Evolutionary conservation across 2,329 filamentous ascomycete genomes (phyloP).

Genomic region (Gnomoniopsis smithogilvyi): DNA sequence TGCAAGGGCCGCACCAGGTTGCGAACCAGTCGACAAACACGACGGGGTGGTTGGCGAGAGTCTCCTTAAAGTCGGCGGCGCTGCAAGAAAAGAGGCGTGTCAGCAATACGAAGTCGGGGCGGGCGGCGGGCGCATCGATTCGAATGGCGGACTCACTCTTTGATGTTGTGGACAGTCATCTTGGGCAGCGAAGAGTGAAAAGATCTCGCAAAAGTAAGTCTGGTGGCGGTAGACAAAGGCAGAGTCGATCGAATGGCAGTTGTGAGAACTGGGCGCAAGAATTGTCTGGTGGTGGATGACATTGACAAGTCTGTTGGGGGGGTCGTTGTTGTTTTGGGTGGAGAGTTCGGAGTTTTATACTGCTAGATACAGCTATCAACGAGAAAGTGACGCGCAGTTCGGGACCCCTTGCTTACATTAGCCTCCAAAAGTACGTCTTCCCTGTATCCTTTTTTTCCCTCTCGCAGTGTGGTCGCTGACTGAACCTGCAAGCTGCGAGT

Average conservation of each 20-base stretch:
- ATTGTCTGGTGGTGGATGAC: slow-evolving; percentile 18
- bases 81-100: slow-evolving; percentile 16
- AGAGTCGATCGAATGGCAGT: slow-evolving; percentile 15
- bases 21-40: slow-evolving; percentile 87
- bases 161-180: slow-evolving; percentile 40
- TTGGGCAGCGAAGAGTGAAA: slow-evolving; percentile 38
- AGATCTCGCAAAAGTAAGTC: slow-evolving; percentile 25
- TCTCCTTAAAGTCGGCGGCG: slow-evolving; percentile 30
- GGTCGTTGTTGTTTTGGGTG: background rate
- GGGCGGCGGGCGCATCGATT: background rate
- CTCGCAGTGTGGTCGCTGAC: background rate
- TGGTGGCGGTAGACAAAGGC: slow-evolving; percentile 15
- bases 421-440: slow-evolving; percentile 8
- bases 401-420: background rate
- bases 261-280: slow-evolving; percentile 13
- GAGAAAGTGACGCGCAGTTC: background rate
- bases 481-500: background rate
- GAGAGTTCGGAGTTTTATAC: background rate
- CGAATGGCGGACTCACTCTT: slow-evolving; percentile 27
- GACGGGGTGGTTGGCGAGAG: slow-evolving; percentile 38
- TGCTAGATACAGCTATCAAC: background rate
- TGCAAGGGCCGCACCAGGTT: slow-evolving; percentile 93
- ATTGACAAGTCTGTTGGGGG: background rate
- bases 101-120: background rate
- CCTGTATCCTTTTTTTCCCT: background rate